Conservation (phyloP, 1,139 yeast genomes). For the Blastobotrys proliferans region DNA sequence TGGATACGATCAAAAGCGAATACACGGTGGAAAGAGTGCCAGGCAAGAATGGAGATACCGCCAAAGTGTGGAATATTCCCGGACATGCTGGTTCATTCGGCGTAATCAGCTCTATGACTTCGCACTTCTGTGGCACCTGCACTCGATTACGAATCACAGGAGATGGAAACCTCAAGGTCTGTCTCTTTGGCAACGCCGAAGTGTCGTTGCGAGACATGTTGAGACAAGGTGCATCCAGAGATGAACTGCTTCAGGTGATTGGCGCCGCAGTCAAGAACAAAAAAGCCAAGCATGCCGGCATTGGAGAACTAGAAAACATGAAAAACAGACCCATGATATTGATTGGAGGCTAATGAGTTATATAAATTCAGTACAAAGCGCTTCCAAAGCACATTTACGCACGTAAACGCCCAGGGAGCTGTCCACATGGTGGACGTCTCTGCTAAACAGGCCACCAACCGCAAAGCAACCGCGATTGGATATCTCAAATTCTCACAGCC, state of each 20-base stretch:
- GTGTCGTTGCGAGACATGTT: constrained; percentile 44
- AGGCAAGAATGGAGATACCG: constrained; percentile 44
- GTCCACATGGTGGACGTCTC: constrained; percentile 49
- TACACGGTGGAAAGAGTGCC: constrained; percentile 26
- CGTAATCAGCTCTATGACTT: constrained; percentile 51
- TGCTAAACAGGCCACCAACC: constrained; percentile 36
- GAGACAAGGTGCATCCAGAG: constrained; percentile 34
- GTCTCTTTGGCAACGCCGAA: constrained; percentile 50
- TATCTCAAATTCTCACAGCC: constrained; percentile 37
- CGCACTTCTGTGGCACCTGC: constrained; percentile 47
- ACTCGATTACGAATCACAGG: constrained; percentile 47
- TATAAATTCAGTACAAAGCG: background rate
- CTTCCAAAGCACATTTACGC: constrained; percentile 32
- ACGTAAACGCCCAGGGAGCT: constrained; percentile 41
- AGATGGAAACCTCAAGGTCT: constrained; percentile 51
- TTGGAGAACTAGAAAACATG: constrained; percentile 42
- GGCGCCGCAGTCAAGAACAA: constrained; percentile 43
- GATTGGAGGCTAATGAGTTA: constrained; percentile 42
- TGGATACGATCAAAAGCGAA: constrained; percentile 30
- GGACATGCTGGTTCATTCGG: constrained; percentile 44
- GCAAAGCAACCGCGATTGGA: constrained; percentile 44
- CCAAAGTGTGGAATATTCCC: constrained; percentile 40
- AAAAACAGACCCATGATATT: constrained; percentile 52
- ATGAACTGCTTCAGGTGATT: constrained; percentile 37
- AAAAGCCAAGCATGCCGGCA: constrained; percentile 47